Conservation (phyloP, 331 rosid species). For the Cydonia oblonga region DNA sequence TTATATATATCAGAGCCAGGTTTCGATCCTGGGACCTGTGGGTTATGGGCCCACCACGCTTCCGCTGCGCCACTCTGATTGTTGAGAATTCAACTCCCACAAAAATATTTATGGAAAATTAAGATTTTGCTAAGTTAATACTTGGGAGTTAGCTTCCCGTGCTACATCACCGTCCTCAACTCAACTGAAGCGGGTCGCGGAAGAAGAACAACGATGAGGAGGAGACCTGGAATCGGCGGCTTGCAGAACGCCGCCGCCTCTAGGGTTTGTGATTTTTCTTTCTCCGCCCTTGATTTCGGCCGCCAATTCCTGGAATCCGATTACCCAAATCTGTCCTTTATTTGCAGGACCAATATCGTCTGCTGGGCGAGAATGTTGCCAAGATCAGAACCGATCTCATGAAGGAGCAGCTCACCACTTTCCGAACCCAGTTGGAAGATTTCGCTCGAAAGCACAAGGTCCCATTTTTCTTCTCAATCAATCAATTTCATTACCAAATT, state of each 20-base stretch:
- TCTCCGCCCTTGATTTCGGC: not conserved
- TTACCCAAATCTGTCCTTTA: not conserved
- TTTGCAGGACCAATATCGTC: constrained; percentile 58
- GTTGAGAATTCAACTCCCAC: fast-evolving
- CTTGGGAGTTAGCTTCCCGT: not conserved
- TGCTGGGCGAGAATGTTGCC: constrained; percentile 78
- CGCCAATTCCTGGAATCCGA: not conserved
- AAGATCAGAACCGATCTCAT: constrained; percentile 77
- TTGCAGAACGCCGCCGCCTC: constrained; percentile 74
- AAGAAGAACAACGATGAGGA: constrained; percentile 36
- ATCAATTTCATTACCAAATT: not conserved
- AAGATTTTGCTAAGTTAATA: no score
- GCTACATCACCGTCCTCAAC: not conserved
- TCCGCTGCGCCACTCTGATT: constrained; percentile 69
- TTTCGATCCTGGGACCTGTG: constrained; percentile 45
- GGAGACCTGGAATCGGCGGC: constrained; percentile 88
- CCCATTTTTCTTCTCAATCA: not conserved
- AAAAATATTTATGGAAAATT: not conserved
- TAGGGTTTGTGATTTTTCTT: constrained; percentile 30
- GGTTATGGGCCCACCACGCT: constrained; percentile 84
- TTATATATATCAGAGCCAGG: constrained; percentile 18
- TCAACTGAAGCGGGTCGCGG: not conserved
- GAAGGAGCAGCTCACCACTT: constrained; percentile 83
- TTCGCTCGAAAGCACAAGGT: constrained; percentile 92
- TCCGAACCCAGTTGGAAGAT: constrained; percentile 79